These are phyloP conservation scores for Limnomonas spitsbergensis DNA, from an alignment of 139 green algal genomes.

Conservation along the genomic window DNA sequence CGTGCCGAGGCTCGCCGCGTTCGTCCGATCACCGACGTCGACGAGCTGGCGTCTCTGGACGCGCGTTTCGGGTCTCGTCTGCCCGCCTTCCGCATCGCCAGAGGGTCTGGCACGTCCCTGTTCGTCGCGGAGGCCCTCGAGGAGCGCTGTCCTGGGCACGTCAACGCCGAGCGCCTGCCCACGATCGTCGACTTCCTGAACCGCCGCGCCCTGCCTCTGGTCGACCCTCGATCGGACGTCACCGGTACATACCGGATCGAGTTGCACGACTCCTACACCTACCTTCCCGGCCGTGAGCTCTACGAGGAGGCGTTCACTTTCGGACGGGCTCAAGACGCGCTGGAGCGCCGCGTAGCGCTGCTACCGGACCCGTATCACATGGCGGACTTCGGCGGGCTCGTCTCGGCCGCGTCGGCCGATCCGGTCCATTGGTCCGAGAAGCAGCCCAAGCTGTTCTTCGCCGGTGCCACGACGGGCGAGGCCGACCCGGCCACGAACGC, in stretches of 20 bases:
- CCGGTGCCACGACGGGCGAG: slow-evolving; percentile 1
- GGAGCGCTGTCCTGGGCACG: background rate
- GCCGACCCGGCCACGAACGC: background rate
- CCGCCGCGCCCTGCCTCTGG: background rate
- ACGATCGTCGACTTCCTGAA: background rate
- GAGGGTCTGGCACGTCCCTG: background rate
- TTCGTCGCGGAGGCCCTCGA: background rate
- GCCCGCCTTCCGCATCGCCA: background rate
- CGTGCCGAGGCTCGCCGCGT: background rate
- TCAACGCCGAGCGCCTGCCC: background rate
- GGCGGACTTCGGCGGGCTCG: background rate
- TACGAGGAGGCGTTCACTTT: slow-evolving; percentile 1
- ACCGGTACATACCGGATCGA: background rate
- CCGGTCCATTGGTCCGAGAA: background rate
- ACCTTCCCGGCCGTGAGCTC: background rate
- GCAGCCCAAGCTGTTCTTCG: slow-evolving; percentile 2
- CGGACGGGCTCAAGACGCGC: background rate
- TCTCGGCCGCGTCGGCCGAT: slow-evolving; percentile 4
- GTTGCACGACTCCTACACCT: slow-evolving; percentile 20
- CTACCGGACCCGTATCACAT: slow-evolving; percentile 13
- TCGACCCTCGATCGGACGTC: background rate
- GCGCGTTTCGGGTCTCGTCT: background rate
- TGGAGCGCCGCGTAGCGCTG: background rate
- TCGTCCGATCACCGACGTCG: background rate
- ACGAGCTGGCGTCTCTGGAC: background rate